Conservation (phyloP, 345 rosid species). For the Nasturtium officinale region DNA sequence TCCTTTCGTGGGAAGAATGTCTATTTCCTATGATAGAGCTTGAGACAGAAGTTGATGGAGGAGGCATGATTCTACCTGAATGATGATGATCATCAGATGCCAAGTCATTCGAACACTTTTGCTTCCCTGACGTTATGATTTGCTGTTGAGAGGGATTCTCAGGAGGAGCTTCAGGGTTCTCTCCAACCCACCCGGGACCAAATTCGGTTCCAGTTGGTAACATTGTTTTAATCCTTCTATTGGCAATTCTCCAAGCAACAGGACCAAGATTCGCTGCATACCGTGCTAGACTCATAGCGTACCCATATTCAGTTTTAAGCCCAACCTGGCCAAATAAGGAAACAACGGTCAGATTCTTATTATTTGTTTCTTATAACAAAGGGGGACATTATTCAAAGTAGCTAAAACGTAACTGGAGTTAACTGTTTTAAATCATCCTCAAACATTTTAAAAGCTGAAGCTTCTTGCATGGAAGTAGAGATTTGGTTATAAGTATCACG, state of each 20-base stretch:
- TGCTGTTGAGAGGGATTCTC: conserved; percentile 33
- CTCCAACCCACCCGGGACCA: conserved; percentile 94
- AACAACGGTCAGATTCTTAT: conserved; percentile 26
- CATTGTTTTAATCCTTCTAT: conserved; percentile 55
- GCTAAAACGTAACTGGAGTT: conserved; percentile 60
- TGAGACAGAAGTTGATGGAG: conserved; percentile 44
- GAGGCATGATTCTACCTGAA: conserved; percentile 48
- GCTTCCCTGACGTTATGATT: conserved; percentile 23
- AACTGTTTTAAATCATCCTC: conserved; percentile 73
- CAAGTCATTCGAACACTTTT: conserved; percentile 36
- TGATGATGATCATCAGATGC: conserved; percentile 35
- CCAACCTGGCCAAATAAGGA: conserved; percentile 65
- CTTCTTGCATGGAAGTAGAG: conserved; percentile 45
- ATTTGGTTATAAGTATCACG: conserved; percentile 62
- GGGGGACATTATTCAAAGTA: background rate
- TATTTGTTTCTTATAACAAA: conserved; percentile 3
- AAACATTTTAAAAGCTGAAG: conserved; percentile 47
- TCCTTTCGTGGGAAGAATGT: conserved; percentile 38
- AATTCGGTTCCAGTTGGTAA: conserved; percentile 61
- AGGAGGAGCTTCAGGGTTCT: conserved; percentile 46
- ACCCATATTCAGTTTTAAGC: conserved; percentile 67
- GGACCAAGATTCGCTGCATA: conserved; percentile 79
- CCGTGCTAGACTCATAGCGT: conserved; percentile 79
- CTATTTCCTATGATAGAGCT: conserved; percentile 36
- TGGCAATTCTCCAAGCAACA: conserved; percentile 67